phyloP scores from a whole-genome alignment of 108 stramenopile genomes.

The Chaetoceros tenuissimus region DNA sequence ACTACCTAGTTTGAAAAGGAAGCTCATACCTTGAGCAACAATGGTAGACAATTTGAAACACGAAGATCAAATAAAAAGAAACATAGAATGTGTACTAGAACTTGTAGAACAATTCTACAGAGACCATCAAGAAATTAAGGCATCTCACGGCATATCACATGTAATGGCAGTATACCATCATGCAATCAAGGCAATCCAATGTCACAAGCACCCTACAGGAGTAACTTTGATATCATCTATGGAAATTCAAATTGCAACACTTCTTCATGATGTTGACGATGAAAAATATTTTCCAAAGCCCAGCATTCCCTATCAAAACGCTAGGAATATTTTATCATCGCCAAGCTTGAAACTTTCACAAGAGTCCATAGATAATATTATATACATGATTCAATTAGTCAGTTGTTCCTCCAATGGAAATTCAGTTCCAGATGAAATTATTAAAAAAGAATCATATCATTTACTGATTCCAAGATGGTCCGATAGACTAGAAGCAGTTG shows the following conservation, averaged over 20 bases:
- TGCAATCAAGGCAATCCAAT: slow-evolving; percentile 33
- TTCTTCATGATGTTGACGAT: slow-evolving; percentile 69
- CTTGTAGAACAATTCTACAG: slow-evolving; percentile 24
- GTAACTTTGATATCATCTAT: slow-evolving; percentile 13
- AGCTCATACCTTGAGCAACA: too few relatives aligned
- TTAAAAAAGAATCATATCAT: slow-evolving; percentile 19
- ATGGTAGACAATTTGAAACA: too few relatives aligned
- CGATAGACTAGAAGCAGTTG: slow-evolving; percentile 69
- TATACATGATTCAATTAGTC: slow-evolving; percentile 51
- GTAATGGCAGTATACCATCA: slow-evolving; percentile 40
- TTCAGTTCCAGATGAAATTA: slow-evolving; percentile 24
- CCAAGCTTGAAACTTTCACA: slow-evolving; percentile 16
- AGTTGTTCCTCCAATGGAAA: slow-evolving; percentile 56
- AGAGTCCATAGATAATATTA: slow-evolving; percentile 8
- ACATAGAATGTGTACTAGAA: not conserved
- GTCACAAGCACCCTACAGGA: slow-evolving; percentile 4
- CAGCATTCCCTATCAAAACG: slow-evolving; percentile 19
- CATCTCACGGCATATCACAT: slow-evolving; percentile 46
- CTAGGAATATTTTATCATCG: too few relatives aligned
- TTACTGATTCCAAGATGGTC: slow-evolving; percentile 55
- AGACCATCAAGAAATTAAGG: slow-evolving; percentile 34
- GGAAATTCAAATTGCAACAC: slow-evolving; percentile 44
- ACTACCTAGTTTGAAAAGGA: too few relatives aligned
- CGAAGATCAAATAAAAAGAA: not conserved
- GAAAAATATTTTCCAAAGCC: slow-evolving; percentile 49